Base-by-base conservation (phyloP, 148 eudicot species). In the Pouteria glomerata region DNA sequence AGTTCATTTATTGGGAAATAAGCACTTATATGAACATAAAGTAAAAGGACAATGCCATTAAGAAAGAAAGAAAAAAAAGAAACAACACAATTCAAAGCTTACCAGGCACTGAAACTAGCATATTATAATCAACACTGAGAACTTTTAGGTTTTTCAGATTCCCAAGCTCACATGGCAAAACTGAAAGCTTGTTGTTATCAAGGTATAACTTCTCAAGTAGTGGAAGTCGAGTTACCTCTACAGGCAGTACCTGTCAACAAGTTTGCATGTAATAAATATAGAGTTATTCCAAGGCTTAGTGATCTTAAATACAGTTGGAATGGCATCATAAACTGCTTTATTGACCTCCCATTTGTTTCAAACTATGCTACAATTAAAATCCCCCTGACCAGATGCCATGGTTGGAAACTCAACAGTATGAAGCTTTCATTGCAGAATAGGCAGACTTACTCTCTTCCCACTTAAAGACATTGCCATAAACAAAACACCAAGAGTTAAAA, bases 21-120 rank as follows among this genome's bases (percentile, higher is more conserved):
- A 56, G 12, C 62, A 64, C 57, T 3, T 57, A 66, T 42, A 57
- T 26, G 59, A 30, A 2, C 6, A 12, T 44, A 64, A 63, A 45
- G 15, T 16, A 37, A 39, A 21, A 24, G 57, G 14, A 53, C 57
- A 53, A 21, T 8, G 23, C 26, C 52, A 44, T 15, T 29, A 6
- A n/a, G n/a, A n/a, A n/a, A n/a, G n/a, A n/a, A n/a, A n/a, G n/a
- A n/a, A n/a, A n/a, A n/a, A n/a, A n/a, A n/a, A n/a, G n/a, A n/a
- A n/a, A n/a, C n/a, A n/a, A n/a, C 44, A 31, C 6, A 19, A 41
- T 45, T 56, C 37, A 63, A 68, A 50, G 30, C 89, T 78, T 83
- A 92, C 99, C 99, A 56, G 97, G 99, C 23, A 95, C 97, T 63
- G 99, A 86, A 73, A 80, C 89, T 66, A 95, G 78, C 90, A 87